Base-by-base conservation (phyloP, 2,329 filamentous ascomycete species). In the Davidsoniella australis region DNA sequence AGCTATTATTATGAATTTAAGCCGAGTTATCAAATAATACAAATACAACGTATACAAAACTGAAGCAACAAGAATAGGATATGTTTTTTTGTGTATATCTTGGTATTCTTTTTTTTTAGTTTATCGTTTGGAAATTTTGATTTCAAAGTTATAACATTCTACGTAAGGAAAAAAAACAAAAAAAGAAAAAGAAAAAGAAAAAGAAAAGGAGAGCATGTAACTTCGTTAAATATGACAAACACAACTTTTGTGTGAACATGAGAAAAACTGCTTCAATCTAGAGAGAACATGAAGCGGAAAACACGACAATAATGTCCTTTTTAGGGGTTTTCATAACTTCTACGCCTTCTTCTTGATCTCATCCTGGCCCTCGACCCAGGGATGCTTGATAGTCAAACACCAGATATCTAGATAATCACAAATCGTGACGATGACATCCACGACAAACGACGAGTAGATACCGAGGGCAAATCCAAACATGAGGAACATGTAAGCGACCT, bases 341-440 rank as follows among this genome's bases (percentile, higher is more conserved):
- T 56, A 59, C 46, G 59, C 58, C 20, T 57, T 63, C 64, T 71
- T 71, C 57, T 70, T 67, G 26, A 60, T 67, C 36, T 61, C 62
- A 40, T 60, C 63, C 29, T 39, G 23, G 12, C 56, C 64, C 58
- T 75, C 72, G 20, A 70, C 66, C 55, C 73, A 71, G 18, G 76
- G 77, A 58, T 96, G 80, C 74, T 98, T 98, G 68, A 98, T 98
- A 1, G 85, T 94, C 62, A 98, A 70, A 62, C 91, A 98, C 86
- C 87, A 96, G 57, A 98, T 98, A 62, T 98, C 91, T 54, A 96
- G 72, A 63, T 94, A 94, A 63, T 98, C 91, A 66, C 91, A 98
- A 58, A 98, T 96, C 26, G 86, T 93, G 53, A 91, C 86, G 56
- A 98, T 95, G 50, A 96, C 88, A 62, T 96, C 91, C 29, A 94